Conservation (phyloP, 2,329 filamentous ascomycete genomes). For the Colletotrichum sp. region DNA sequence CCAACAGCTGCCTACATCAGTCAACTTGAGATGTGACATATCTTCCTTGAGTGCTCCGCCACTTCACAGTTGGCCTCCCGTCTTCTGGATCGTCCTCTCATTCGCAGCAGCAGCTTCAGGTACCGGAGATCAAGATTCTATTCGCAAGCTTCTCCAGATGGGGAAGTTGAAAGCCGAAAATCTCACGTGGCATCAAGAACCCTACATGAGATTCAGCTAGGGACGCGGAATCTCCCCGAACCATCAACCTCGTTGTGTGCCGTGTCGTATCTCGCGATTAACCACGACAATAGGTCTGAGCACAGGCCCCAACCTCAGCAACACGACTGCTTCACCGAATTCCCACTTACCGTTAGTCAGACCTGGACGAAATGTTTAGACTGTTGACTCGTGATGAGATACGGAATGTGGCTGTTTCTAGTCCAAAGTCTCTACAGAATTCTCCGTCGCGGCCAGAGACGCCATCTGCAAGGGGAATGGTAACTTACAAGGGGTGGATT, state of each 20-base stretch:
- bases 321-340: not conserved
- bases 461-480: not conserved
- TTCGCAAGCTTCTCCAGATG: not conserved
- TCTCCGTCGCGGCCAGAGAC: not conserved
- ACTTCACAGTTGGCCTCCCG: not conserved
- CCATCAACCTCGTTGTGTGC: not conserved
- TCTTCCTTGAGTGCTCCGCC: not conserved
- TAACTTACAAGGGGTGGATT: not conserved
- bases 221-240: not conserved
- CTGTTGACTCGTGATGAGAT: not conserved
- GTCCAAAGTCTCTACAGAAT: not conserved
- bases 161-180: not conserved
- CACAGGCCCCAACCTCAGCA: not conserved
- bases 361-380: not conserved
- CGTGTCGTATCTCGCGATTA: not conserved
- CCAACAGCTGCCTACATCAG: not conserved
- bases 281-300: not conserved
- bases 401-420: not conserved
- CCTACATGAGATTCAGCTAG: not conserved
- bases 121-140: not conserved
- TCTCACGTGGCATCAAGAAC: not conserved
- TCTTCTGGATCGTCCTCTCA: not conserved
- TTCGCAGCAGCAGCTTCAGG: not conserved
- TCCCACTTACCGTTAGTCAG: not conserved
- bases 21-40: not conserved